Evolutionary conservation across 140 eudicot species (phyloP), one percentile per base, ranked within the genome.

Genomic region (Anethum foeniculum): DNA sequence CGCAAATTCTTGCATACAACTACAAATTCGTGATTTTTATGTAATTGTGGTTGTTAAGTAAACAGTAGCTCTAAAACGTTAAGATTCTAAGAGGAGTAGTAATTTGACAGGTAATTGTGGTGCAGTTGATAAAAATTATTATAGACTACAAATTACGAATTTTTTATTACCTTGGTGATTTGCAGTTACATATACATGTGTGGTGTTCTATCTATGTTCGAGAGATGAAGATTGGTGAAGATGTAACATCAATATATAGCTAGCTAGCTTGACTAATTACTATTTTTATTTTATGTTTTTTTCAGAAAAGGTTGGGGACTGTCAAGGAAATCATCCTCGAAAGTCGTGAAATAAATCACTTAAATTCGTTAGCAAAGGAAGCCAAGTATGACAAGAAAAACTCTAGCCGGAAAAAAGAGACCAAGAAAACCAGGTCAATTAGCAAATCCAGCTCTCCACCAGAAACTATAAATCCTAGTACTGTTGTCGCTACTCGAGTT

Each of bases 261-360:
- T 7, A 52, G 51, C 30, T 72, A 41, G 34, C 58, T n/a, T 74
- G 56, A 19, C 78, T 60, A 36, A 58, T 56, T 56, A 0, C 6
- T 2, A 1, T 36, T 14, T 64, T 27, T 39, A 9, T 46, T 10
- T 47, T 47, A 47, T 47, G 52, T 13, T 2, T 62, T 62, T 34
- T 77, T 15, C 68, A 76, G 80, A 81, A 69, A 41, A 81, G 71
- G 75, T 5, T 38, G 52, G 71, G 79, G 51, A 78, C 48, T 16
- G 58, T 11, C 30, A 38, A 80, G 64, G 52, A 69, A 27, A 79
- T 67, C 77, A 19, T 49, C 81, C 68, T 52, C 28, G 82, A 80
- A 38, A 71, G 62, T 27, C 27, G 39, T 39, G 72, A 84, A 71
- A 69, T 68, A 10, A 68, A 64, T 19, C 5, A 30, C 4, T 38